phyloP scores from a whole-genome alignment of 768 basidiomycete genomes.

The Mycena filopes region DNA sequence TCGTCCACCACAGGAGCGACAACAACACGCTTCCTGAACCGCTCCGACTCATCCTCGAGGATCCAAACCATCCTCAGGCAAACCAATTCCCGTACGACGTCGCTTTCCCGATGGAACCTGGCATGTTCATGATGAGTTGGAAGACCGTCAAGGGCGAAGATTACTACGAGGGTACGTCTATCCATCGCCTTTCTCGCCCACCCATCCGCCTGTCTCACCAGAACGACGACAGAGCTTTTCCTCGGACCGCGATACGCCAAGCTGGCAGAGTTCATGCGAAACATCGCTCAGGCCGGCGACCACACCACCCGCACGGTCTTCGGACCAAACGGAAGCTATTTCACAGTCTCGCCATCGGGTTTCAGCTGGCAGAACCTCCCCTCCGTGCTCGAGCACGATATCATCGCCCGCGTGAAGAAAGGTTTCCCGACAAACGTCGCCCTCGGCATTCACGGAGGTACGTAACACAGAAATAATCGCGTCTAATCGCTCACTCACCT shows the following conservation, averaged over 20 bases:
- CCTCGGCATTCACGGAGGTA: conserved; percentile 18
- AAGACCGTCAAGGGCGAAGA: conserved; percentile 25
- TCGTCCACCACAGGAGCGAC: conserved; percentile 15
- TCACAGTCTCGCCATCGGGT: conserved; percentile 11
- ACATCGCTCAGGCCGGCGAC: conserved; percentile 21
- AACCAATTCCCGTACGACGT: conserved; percentile 31
- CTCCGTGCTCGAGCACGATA: conserved; percentile 18
- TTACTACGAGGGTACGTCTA: conserved; percentile 32
- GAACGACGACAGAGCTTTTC: conserved; percentile 21
- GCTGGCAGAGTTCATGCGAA: conserved; percentile 31
- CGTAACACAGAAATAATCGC: too few species aligned
- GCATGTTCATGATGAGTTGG: conserved; percentile 25
- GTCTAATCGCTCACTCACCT: too few species aligned
- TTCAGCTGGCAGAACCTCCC: conserved; percentile 31
- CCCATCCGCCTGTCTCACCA: neutral
- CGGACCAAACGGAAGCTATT: conserved; percentile 31
- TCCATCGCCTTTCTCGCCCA: neutral
- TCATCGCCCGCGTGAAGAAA: conserved; percentile 24
- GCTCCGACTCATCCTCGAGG: conserved; percentile 29
- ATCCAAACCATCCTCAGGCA: conserved; percentile 31
- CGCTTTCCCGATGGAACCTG: conserved; percentile 27
- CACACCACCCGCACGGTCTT: conserved; percentile 31
- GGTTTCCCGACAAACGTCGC: conserved; percentile 26
- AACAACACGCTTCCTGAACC: conserved; percentile 29
- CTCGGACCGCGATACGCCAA: conserved; percentile 30